These are phyloP conservation scores for Lactarius trivialis DNA, from an alignment of 768 basidiomycete genomes.

Conservation along the genomic window DNA sequence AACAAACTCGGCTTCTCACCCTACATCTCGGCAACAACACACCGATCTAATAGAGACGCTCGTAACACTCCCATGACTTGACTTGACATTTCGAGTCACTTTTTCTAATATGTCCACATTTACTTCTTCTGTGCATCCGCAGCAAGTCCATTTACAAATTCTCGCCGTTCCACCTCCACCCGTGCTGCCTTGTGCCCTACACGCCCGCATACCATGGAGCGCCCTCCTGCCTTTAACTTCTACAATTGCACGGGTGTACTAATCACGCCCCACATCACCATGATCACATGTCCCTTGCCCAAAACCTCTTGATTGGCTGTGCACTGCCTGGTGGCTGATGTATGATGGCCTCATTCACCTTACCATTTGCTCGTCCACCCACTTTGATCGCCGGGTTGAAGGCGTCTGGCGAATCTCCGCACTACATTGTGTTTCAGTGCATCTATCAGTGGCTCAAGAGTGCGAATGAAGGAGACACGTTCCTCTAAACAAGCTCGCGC, in stretches of 20 bases:
- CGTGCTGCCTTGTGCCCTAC: conserved; percentile 2
- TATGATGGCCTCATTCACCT: not conserved
- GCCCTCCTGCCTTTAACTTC: not conserved
- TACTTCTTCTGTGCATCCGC: not conserved
- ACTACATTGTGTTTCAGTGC: not conserved
- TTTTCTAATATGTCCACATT: not conserved
- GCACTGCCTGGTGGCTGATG: not conserved
- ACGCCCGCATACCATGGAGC: not conserved
- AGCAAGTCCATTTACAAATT: not conserved
- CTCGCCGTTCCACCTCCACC: conserved; percentile 3
- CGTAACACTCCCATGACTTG: not conserved
- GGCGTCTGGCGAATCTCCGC: not conserved
- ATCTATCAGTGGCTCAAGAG: not conserved
- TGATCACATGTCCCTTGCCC: not conserved
- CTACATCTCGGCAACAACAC: not conserved
- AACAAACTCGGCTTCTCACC: not conserved
- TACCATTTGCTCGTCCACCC: not conserved
- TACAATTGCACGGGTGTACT: not conserved
- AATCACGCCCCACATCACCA: not conserved
- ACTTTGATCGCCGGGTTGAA: not conserved
- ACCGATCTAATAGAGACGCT: not conserved
- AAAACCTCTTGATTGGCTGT: not conserved
- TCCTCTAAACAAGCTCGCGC: not conserved
- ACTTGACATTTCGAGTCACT: not conserved
- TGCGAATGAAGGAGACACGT: not conserved